These are phyloP conservation scores for Phaeosphaeria sp. DNA, from an alignment of 2,329 filamentous ascomycete genomes.

Conservation along the genomic window DNA sequence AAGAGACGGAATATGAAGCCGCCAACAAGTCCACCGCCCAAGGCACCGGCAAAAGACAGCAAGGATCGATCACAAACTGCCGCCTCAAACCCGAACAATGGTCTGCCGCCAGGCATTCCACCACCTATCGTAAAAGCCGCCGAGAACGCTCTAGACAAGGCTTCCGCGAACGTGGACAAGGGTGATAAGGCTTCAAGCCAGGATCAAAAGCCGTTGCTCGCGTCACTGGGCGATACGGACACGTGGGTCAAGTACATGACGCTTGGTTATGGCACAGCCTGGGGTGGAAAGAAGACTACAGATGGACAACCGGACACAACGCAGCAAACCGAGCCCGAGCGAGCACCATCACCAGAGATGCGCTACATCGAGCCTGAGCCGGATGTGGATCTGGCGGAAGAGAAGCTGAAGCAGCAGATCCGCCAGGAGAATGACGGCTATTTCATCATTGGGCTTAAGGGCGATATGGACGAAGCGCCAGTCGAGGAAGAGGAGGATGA, in stretches of 20 bases:
- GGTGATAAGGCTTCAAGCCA: constrained; percentile 21
- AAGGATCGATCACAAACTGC: constrained; percentile 6
- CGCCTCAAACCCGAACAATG: constrained; percentile 8
- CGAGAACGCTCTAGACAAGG: constrained; percentile 53
- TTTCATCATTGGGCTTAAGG: constrained; percentile 74
- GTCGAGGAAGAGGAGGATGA: constrained; percentile 53
- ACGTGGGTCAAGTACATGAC: constrained; percentile 60
- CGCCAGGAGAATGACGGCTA: constrained; percentile 56
- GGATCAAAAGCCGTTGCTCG: constrained; percentile 31
- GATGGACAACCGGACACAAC: constrained; percentile 1
- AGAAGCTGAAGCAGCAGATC: constrained; percentile 65
- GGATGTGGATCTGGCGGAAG: constrained; percentile 59
- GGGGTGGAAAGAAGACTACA: constrained; percentile 39
- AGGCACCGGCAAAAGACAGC: constrained; percentile 6
- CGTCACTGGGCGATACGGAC: constrained; percentile 54
- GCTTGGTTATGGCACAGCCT: constrained; percentile 54
- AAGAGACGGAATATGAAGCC: constrained; percentile 47
- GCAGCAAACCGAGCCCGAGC: constrained; percentile 5
- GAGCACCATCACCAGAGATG: constrained; percentile 36
- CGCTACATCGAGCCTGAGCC: constrained; percentile 46
- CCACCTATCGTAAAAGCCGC: constrained; percentile 55
- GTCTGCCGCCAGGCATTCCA: constrained; percentile 50
- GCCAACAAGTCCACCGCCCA: constrained; percentile 2
- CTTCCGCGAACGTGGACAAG: constrained; percentile 47
- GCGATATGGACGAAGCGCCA: constrained; percentile 63